Percentiles rank a stretch among this genome's conserved stretches.
Conservation (phyloP, 768 basidiomycete species). For the Guyanaporus albipodus region DNA sequence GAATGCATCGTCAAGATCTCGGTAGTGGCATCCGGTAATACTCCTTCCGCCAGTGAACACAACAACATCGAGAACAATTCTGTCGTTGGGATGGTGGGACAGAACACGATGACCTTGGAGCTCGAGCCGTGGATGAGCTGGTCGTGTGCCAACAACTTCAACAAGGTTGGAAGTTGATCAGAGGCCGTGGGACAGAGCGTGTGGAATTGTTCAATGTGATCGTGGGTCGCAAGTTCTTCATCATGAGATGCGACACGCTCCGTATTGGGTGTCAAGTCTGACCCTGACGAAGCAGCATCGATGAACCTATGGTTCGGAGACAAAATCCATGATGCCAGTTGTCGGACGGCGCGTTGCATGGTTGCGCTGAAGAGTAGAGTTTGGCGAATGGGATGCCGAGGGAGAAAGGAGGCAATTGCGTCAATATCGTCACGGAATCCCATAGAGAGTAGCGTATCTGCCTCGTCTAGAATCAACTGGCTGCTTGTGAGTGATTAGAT, state of each 20-base stretch:
- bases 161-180: conserved; percentile 73
- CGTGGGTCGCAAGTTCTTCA: conserved; percentile 48
- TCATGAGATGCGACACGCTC: not conserved
- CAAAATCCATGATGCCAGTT: conserved; percentile 61
- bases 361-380: conserved; percentile 93
- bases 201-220: conserved; percentile 77
- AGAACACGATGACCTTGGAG: conserved; percentile 80
- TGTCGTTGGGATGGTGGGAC: conserved; percentile 82
- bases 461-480: conserved; percentile 88
- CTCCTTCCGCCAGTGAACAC: conserved; percentile 39
- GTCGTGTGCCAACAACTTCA: conserved; percentile 83
- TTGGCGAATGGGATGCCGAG: conserved; percentile 63
- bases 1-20: conserved; percentile 80
- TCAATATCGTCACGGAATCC: conserved; percentile 88
- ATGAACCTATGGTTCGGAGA: conserved; percentile 63
- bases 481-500: conserved; percentile 4
- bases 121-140: conserved; percentile 63
- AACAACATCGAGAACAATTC: conserved; percentile 68
- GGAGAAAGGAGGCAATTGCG: conserved; percentile 61
- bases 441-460: conserved; percentile 88
- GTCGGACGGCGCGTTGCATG: conserved; percentile 64
- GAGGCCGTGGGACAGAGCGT: conserved; percentile 63
- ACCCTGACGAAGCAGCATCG: conserved; percentile 60
- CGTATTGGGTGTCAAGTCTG: conserved; percentile 30
- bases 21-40: conserved; percentile 54